Evolutionary conservation across 2,329 filamentous ascomycete species (phyloP).

Genomic region (Coleophoma eucalyptorum): DNA sequence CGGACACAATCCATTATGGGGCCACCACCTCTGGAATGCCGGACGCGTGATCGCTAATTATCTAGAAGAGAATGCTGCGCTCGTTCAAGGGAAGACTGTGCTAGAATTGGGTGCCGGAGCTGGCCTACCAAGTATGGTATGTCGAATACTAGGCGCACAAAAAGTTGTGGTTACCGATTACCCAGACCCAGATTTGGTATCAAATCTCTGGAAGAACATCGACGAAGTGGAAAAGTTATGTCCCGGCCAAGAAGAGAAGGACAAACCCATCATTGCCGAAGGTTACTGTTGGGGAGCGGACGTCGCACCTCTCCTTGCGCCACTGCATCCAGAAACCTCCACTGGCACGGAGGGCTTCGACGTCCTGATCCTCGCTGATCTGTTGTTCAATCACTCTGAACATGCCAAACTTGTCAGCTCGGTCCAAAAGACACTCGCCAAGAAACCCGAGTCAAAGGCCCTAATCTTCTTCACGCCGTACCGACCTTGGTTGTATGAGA

Average conservation of each 20-base stretch:
- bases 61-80: conserved; percentile 64
- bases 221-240: conserved; percentile 20
- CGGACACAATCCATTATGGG: conserved; percentile 85
- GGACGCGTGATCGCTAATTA: conserved; percentile 73
- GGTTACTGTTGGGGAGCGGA: conserved; percentile 85
- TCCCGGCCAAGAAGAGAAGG: conserved; percentile 15
- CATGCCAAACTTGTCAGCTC: conserved; percentile 74
- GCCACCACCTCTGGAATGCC: conserved; percentile 89
- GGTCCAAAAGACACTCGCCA: conserved; percentile 63
- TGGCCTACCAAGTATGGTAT: conserved; percentile 77
- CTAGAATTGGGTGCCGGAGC: conserved; percentile 88
- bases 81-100: conserved; percentile 66
- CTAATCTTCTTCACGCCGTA: conserved; percentile 95
- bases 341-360: conserved; percentile 55
- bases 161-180: conserved; percentile 83
- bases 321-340: conserved; percentile 38
- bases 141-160: conserved; percentile 66
- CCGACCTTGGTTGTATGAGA: conserved; percentile 81
- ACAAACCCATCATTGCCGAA: conserved; percentile 46
- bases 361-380: conserved; percentile 79
- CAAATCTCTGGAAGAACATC: conserved; percentile 76
- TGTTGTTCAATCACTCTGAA: conserved; percentile 88
- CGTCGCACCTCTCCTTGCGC: conserved; percentile 50
- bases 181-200: conserved; percentile 78
- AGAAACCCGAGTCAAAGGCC: conserved; percentile 38